Evolutionary conservation across 2,329 filamentous ascomycete species (phyloP).

Genomic region (Pseudogymnoascus sp.): DNA sequence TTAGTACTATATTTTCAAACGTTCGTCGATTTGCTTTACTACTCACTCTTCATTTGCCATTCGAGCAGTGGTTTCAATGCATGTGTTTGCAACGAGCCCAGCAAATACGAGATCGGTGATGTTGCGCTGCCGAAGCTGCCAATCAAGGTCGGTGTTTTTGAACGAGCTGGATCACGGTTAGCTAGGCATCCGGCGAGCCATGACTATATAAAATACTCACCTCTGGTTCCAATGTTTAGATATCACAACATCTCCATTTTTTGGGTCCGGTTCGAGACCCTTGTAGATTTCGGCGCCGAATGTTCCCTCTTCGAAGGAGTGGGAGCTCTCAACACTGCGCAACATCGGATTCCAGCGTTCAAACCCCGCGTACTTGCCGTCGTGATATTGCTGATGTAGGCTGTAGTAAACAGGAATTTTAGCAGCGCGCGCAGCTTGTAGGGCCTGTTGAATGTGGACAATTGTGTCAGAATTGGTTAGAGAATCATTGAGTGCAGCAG

Average conservation of each 20-base stretch:
- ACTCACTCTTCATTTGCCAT: constrained; percentile 31
- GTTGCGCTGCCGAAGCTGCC: constrained; percentile 31
- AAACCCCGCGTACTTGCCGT: constrained; percentile 28
- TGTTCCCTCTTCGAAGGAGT: constrained; percentile 27
- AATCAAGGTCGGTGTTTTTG: constrained; percentile 33
- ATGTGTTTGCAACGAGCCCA: constrained; percentile 31
- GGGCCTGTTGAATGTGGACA: constrained; percentile 25
- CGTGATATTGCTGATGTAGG: constrained; percentile 29
- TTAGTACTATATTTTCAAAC: constrained; percentile 1
- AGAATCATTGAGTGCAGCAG: constrained; percentile 24
- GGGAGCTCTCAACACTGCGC: constrained; percentile 18
- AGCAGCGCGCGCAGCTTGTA: constrained; percentile 22
- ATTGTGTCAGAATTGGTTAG: constrained; percentile 28
- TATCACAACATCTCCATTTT: constrained; percentile 30
- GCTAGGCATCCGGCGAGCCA: background rate
- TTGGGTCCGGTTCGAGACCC: constrained; percentile 26
- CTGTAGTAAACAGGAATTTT: constrained; percentile 33
- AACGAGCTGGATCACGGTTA: constrained; percentile 25
- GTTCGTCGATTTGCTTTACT: background rate
- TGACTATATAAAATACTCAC: constrained; percentile 15
- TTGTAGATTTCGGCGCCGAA: constrained; percentile 30
- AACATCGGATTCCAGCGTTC: constrained; percentile 24
- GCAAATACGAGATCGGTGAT: constrained; percentile 30
- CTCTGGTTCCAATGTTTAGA: constrained; percentile 32
- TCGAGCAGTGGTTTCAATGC: constrained; percentile 33